These are phyloP conservation scores for Phragmites australis DNA, from an alignment of 176 grass and related monocot species.

Conservation along the genomic window DNA sequence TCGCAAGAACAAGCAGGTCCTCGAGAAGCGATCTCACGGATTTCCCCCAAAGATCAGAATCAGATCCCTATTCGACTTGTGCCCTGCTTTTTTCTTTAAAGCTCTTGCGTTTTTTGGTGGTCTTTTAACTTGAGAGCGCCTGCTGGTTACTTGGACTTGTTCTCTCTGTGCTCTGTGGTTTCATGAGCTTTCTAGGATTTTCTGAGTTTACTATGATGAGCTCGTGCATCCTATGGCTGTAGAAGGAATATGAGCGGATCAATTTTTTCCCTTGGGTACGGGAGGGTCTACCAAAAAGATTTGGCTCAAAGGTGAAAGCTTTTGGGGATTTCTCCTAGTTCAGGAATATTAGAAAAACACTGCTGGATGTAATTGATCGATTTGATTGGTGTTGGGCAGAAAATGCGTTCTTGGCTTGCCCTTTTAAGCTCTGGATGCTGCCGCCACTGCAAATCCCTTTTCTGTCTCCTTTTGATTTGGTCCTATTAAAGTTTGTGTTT, in stretches of 20 bases:
- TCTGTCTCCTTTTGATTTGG: neutral
- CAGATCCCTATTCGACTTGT: conserved; percentile 9
- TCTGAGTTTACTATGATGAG: neutral
- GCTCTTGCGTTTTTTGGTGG: neutral
- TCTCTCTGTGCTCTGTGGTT: neutral
- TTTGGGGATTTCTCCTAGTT: neutral
- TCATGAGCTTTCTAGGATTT: neutral
- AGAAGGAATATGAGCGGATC: neutral
- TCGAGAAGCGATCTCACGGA: neutral
- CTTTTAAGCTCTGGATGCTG: neutral
- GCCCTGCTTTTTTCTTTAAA: neutral
- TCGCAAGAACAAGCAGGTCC: neutral
- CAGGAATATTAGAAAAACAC: neutral
- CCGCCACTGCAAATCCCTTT: neutral
- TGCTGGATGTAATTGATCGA: conserved; percentile 23
- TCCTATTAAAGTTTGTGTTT: neutral
- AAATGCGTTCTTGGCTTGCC: neutral
- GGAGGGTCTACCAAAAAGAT: neutral
- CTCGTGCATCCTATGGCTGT: neutral
- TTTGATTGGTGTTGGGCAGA: conserved; percentile 9
- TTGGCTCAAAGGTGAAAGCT: conserved; percentile 1
- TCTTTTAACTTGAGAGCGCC: neutral
- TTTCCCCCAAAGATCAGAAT: neutral
- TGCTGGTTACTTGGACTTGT: neutral
- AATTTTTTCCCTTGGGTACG: neutral